These are phyloP conservation scores for Solanum lycopersicoides DNA, from an alignment of 257 asterid genomes.

Conservation along the genomic window DNA sequence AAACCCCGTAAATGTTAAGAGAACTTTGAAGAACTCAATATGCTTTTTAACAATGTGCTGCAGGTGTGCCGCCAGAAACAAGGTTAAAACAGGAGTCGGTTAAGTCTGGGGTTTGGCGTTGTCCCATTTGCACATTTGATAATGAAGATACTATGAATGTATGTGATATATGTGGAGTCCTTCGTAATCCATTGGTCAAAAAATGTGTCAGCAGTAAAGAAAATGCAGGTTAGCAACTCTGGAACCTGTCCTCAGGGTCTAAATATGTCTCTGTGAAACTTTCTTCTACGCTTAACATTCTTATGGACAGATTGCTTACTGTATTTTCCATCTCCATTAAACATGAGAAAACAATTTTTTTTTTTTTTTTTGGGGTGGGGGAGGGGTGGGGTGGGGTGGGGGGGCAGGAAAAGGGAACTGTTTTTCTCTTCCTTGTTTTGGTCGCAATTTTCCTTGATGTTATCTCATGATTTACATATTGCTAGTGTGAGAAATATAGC, in stretches of 20 bases:
- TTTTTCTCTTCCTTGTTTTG: background rate
- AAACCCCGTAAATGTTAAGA: background rate
- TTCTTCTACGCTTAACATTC: background rate
- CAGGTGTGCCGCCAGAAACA: conserved; percentile 28
- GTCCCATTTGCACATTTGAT: conserved; percentile 91
- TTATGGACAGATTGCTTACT: background rate
- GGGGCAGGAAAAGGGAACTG: background rate
- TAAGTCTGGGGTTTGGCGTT: conserved; percentile 59
- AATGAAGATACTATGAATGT: conserved; percentile 66
- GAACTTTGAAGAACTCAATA: background rate
- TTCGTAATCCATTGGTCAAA: conserved; percentile 83
- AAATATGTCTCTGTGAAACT: background rate
- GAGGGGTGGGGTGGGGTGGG: background rate
- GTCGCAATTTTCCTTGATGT: background rate
- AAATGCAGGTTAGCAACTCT: conserved; percentile 39
- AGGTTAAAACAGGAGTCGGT: conserved; percentile 23
- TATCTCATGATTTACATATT: background rate
- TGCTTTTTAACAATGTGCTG: conserved; percentile 15
- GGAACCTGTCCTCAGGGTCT: background rate
- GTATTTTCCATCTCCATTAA: background rate
- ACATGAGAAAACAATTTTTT: background rate
- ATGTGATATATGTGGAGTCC: conserved; percentile 95
- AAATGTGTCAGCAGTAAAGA: conserved; percentile 17
- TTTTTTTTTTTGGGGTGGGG: background rate
- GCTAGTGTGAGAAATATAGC: too few species aligned